Conservation (phyloP, 2,329 filamentous ascomycete genomes). For the Thielaviopsis ethacetica region DNA sequence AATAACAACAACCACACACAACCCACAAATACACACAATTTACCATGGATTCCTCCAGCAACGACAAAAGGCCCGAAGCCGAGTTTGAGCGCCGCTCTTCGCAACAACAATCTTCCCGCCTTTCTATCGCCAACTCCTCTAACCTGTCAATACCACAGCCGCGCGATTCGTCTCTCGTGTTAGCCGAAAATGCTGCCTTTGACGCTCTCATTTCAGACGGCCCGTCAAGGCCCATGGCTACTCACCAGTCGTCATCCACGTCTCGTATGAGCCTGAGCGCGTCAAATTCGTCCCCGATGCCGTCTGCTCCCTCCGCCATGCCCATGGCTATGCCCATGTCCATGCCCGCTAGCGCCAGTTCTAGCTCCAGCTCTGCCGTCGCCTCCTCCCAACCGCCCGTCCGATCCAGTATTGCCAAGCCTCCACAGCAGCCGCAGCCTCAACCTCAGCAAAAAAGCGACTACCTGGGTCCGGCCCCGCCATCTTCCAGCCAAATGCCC, state of each 20-base stretch:
- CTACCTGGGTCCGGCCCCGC: conserved; percentile 2
- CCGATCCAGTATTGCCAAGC: conserved; percentile 5
- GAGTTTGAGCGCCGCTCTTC: conserved; percentile 7
- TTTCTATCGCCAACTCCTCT: neutral
- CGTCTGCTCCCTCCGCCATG: neutral
- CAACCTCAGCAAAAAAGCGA: conserved; percentile 2
- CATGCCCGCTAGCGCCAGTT: neutral
- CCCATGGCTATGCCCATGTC: neutral
- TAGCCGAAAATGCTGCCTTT: conserved; percentile 7
- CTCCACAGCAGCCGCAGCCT: neutral
- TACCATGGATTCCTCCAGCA: conserved; percentile 2
- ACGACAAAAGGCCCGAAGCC: conserved; percentile 3
- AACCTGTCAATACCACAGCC: neutral
- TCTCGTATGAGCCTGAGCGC: neutral
- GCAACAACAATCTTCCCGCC: conserved; percentile 3
- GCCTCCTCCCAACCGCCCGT: neutral
- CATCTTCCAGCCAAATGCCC: neutral
- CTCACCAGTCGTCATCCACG: neutral
- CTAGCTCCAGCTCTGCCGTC: neutral
- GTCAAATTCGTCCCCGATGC: neutral
- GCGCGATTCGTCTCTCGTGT: neutral
- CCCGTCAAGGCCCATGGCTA: neutral
- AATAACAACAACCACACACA: neutral
- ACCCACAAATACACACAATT: neutral
- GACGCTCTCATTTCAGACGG: conserved; percentile 11